Evolutionary conservation across 345 rosid genomes (phyloP), one percentile per base, ranked within the genome.

Genomic region (Eucalyptus cladocalyx): DNA sequence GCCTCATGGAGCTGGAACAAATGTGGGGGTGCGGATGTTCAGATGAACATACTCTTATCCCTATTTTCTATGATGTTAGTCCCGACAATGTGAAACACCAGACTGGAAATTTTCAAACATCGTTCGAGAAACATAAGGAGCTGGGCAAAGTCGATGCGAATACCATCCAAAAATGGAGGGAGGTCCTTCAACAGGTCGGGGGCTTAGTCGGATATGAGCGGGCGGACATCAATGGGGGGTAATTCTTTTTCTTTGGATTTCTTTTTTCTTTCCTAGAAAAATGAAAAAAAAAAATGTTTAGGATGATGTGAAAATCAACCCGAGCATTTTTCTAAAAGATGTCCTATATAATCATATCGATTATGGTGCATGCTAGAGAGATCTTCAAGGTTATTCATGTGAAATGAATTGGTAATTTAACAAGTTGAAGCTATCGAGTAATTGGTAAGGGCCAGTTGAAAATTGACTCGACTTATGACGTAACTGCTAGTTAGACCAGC

Each of bases 21-120:
- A 62, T 62, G 72, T 62, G 72, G 72, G 9, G 4, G 34, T 62
- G 72, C 72, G 7, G 18, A 62, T 0, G 13, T 13, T 28, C 2
- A 0, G 0, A 60, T 28, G 32, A 4, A 12, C 67, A 28, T 2
- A 60, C 0, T 11, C 0, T 60, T 0, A 3, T 60, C 67, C 67
- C 67, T 0, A 28, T 60, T 3, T 60, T 60, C 67, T 60, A 60
- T 28, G 1, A 62, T 28, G 17, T 83, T 19, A 30, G 1, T 0
- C 86, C 86, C 5, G 0, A 13, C 0, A 1, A 1, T 5, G 86
- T 83, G 0, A 83, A 43, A 0, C 0, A 5, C 4, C 32, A 12
- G 47, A 0, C 3, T 0, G 49, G 49, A 0, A 1, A 4, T 47
- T 47, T 47, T 4, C 1, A 0, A 11, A 47, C 0, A 2, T 47